Percentiles rank a stretch among this genome's conserved stretches.
Conservation (phyloP, 768 basidiomycete genomes). For the Tricholoma flavovirens region DNA sequence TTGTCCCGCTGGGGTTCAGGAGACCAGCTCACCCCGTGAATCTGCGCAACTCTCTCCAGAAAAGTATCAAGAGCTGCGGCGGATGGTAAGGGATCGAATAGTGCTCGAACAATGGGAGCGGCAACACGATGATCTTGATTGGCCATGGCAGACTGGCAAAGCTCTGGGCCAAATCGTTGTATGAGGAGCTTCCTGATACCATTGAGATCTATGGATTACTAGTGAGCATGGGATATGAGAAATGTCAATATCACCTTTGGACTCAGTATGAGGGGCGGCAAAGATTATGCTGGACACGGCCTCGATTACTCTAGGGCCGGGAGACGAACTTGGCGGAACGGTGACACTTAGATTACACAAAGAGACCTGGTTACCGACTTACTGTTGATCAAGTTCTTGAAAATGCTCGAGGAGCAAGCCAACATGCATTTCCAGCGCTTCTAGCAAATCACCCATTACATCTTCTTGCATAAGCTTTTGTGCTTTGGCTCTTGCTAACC, state of each 20-base stretch:
- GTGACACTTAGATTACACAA: slow-evolving; percentile 4
- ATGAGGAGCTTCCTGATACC: slow-evolving; percentile 48
- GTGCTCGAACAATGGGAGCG: slow-evolving; percentile 44
- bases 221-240: slow-evolving; percentile 6
- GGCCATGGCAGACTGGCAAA: slow-evolving; percentile 43
- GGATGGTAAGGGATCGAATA: slow-evolving; percentile 49
- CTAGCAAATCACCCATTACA: slow-evolving; percentile 53
- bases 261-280: slow-evolving; percentile 49
- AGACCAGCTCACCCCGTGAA: slow-evolving; percentile 52
- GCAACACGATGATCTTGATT: slow-evolving; percentile 55
- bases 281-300: slow-evolving; percentile 66
- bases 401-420: slow-evolving; percentile 57
- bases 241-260: slow-evolving; percentile 41
- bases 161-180: slow-evolving; percentile 52
- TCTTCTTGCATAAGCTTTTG: slow-evolving; percentile 64
- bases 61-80: slow-evolving; percentile 51
- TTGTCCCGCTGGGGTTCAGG: slow-evolving; percentile 59
- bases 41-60: slow-evolving; percentile 47
- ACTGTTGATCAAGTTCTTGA: slow-evolving; percentile 49
- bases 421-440: slow-evolving; percentile 60
- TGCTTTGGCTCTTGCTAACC: slow-evolving; percentile 66
- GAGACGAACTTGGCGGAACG: slow-evolving; percentile 26
- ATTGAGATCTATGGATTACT: slow-evolving; percentile 44
- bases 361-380: slow-evolving; percentile 14
- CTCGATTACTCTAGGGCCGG: slow-evolving; percentile 53